Base-by-base conservation (phyloP, 108 stramenopile species). In the Skeletonema marinoi region DNA sequence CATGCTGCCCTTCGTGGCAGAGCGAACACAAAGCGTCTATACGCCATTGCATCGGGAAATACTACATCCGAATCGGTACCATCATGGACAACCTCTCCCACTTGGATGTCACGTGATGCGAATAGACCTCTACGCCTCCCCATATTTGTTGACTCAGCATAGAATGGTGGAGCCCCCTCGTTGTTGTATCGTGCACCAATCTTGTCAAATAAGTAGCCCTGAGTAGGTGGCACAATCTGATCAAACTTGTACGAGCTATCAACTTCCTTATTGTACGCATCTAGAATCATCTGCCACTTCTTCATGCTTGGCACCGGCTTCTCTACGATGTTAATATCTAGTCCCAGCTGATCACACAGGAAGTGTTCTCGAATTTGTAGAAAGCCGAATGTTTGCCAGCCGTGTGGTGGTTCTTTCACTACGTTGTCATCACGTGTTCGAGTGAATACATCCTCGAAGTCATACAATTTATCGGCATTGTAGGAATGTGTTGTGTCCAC, bases 71-170 rank as follows among this genome's bases (percentile, higher is more conserved):
- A 44, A 0, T 17, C 19, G 7, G 58, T 12, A 32, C 77, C 77
- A 71, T 71, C 65, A 21, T 78, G 77, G 32, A 78, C 70, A 2
- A 78, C 51, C 10, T 71, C 77, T 36, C 77, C 77, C 59, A 71
- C 66, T 58, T 17, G 12, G 36, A 78, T 69, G 29, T 71, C 48
- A 2, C 77, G 13, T 2, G 64, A n/a, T 44, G 77, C 77, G 71
- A 71, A 78, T 60, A 61, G 12, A 4, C 77, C 77, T 65, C 77
- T 58, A 4, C 64, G 39, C 11, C 11, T 41, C 39, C 39, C 77
- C 44, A 66, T 71, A 16, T 46, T 69, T 4, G 19, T 12, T 14
- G 69, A 39, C 21, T 19, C 51, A 2, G 74, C 78, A 61, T 67
- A 61, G 60, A 32, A 73, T 32, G 71, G 71, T 17, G 71, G 59